Base-by-base conservation (phyloP, 2,329 filamentous ascomycete genomes). In the Aspergillus melleus region DNA sequence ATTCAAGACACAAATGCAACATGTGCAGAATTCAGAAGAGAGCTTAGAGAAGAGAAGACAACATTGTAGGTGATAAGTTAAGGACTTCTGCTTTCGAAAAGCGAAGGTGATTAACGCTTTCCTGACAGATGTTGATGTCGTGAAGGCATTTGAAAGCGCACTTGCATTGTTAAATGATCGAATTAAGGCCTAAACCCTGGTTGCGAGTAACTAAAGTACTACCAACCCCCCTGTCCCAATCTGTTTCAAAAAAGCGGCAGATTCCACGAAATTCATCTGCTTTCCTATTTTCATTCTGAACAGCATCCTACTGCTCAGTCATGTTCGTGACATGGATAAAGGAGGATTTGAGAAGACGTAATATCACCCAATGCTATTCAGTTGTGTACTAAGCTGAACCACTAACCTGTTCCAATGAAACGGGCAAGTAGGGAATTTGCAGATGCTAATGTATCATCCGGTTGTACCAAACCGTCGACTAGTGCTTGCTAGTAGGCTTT, bases 401-500 rank as follows among this genome's bases (percentile, higher is more conserved):
- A 42, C 36, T n/a, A 16, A 1, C 36, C 1, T 42, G 16, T 42
- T 8, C 16, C 36, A n/a, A 12, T 8, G 16, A 3, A 42, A 42
- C 9, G 16, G 36, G 36, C 14, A n/a, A 42, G 36, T 14, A 42
- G 36, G 16, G 36, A 42, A 4, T 14, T 39, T 16, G 14, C 12
- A 16, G 2, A 39, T n/a, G 14, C n/a, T 42, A 14, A 19, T 42
- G 9, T 42, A 8, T 42, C 36, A 42, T n/a, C 36, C 14, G 16
- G 36, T 42, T 42, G 36, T n/a, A 42, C 92, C 89, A 66, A 96
- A 92, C 32, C 92, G 84, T 59, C 92, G 81, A 6, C 92, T 88
- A 0, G 92, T 96, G 68, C 87, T 92, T 0, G 92, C 91, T 51
- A 99, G 80, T 52, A 99, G 80, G 11, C 93, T 91, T 78, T 99